Conservation (phyloP, 2,329 filamentous ascomycete genomes). For the Penicillium sp. region DNA sequence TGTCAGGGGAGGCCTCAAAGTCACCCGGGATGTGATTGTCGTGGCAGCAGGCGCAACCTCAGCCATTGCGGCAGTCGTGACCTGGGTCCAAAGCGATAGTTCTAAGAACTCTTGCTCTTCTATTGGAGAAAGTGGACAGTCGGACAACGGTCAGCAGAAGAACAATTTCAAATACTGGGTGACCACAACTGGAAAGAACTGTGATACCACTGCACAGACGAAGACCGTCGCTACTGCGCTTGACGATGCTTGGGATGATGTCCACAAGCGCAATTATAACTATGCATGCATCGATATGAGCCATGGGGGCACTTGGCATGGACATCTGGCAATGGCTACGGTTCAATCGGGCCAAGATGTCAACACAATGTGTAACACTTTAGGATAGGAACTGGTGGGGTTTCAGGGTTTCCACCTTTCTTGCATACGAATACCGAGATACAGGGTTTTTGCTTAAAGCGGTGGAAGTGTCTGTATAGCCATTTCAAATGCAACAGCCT, state of each 20-base stretch:
- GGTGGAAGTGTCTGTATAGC: no score
- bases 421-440: no score
- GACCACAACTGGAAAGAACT: neutral
- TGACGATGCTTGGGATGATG: neutral
- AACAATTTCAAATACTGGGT: neutral
- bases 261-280: neutral
- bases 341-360: neutral
- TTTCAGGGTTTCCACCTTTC: no score
- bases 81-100: neutral
- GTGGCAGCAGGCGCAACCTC: neutral
- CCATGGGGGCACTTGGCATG: neutral
- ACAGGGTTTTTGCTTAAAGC: no score
- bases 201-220: neutral
- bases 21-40: neutral
- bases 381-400: neutral
- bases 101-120: neutral
- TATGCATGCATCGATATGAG: neutral
- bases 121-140: neutral
- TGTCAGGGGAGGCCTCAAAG: neutral
- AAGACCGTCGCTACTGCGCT: neutral
- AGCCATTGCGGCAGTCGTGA: neutral
- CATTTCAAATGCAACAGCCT: no score
- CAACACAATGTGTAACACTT: neutral
- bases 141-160: neutral
- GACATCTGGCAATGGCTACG: neutral